Evolutionary conservation across 192 early-diverging fungal genomes (phyloP).

Genomic region (Backusella australiensis): DNA sequence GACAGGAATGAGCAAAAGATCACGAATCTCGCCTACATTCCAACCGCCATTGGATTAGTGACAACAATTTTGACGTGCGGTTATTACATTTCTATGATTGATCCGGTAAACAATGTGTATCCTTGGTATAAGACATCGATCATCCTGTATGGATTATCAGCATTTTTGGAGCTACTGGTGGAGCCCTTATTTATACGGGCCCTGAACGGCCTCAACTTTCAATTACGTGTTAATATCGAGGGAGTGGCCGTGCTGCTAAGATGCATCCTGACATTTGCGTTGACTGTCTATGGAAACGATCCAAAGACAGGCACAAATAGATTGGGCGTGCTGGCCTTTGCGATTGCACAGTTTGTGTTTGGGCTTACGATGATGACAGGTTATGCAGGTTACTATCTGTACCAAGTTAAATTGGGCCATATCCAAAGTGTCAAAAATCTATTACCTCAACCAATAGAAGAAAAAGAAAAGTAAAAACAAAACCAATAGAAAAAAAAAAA

Average conservation of each 20-base stretch:
- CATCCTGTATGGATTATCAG: slow-evolving; percentile 67
- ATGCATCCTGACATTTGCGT: slow-evolving; percentile 66
- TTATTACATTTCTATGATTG: slow-evolving; percentile 46
- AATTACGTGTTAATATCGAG: slow-evolving; percentile 78
- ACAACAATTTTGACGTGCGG: slow-evolving; percentile 52
- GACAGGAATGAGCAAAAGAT: slow-evolving; percentile 45
- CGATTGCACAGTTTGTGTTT: slow-evolving; percentile 77
- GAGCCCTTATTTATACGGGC: slow-evolving; percentile 87
- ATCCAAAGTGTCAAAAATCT: background rate
- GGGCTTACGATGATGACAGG: slow-evolving; percentile 54
- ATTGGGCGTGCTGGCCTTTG: slow-evolving; percentile 75
- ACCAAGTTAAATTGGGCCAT: slow-evolving; percentile 22
- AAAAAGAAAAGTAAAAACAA: background rate
- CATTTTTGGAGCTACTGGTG: slow-evolving; percentile 75
- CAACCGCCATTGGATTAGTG: slow-evolving; percentile 59
- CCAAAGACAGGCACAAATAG: slow-evolving; percentile 31
- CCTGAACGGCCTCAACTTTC: slow-evolving; percentile 69
- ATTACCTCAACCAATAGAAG: background rate
- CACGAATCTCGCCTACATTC: slow-evolving; percentile 73
- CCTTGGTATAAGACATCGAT: slow-evolving; percentile 58
- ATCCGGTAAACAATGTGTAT: slow-evolving; percentile 10
- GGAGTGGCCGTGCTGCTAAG: slow-evolving; percentile 73
- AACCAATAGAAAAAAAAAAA: background rate
- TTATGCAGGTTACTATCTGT: slow-evolving; percentile 52
- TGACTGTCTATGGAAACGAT: slow-evolving; percentile 52